Percentiles rank a stretch among this genome's conserved stretches.
These are phyloP conservation scores for Cutaneotrichosporon sp. DNA, from an alignment of 1,284 basidiomycete genomes.

Conservation along the genomic window DNA sequence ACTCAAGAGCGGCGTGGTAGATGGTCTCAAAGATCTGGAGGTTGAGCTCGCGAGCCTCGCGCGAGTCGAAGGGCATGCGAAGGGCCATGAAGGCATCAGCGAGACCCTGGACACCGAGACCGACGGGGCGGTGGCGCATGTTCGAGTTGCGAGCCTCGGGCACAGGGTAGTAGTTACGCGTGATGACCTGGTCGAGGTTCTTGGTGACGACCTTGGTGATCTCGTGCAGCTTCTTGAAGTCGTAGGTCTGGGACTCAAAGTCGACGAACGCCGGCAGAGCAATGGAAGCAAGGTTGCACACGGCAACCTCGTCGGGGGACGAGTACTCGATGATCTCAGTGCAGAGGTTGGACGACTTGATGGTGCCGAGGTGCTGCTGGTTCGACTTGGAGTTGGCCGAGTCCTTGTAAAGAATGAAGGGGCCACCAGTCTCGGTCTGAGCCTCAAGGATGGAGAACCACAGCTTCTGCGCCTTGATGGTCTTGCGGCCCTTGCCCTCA, in stretches of 20 bases:
- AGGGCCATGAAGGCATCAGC: slow-evolving; percentile 98
- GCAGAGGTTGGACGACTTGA: slow-evolving; percentile 99
- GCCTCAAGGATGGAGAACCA: slow-evolving; percentile 98
- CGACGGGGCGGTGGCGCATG: slow-evolving; percentile 96
- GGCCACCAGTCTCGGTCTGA: slow-evolving; percentile 96
- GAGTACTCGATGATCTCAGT: slow-evolving; percentile 99
- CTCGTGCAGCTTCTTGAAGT: slow-evolving; percentile 93
- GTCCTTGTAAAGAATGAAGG: slow-evolving; percentile 99
- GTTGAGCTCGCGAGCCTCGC: slow-evolving; percentile 82
- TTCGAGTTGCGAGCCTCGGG: slow-evolving; percentile 87
- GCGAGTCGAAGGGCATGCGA: slow-evolving; percentile 91
- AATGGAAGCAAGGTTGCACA: slow-evolving; percentile 97
- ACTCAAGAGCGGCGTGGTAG: slow-evolving; percentile 91
- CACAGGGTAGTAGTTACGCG: slow-evolving; percentile 69
- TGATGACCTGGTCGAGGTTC: slow-evolving; percentile 70
- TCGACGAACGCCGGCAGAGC: slow-evolving; percentile 85
- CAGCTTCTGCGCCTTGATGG: slow-evolving; percentile 91
- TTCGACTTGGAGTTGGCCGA: slow-evolving; percentile 89
- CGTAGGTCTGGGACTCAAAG: slow-evolving; percentile 57
- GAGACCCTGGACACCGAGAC: slow-evolving; percentile 95
- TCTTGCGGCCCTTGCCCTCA: slow-evolving; percentile 80
- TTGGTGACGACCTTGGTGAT: slow-evolving; percentile 86
- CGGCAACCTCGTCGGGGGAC: slow-evolving; percentile 94
- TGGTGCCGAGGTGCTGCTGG: slow-evolving; percentile 97
- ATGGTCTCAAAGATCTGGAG: slow-evolving; percentile 98